A percentile compares a stretch with the other conserved stretches of the same genome.
Conservation (phyloP, 139 green algal genomes). For the Tetradesmus obliquus region DNA sequence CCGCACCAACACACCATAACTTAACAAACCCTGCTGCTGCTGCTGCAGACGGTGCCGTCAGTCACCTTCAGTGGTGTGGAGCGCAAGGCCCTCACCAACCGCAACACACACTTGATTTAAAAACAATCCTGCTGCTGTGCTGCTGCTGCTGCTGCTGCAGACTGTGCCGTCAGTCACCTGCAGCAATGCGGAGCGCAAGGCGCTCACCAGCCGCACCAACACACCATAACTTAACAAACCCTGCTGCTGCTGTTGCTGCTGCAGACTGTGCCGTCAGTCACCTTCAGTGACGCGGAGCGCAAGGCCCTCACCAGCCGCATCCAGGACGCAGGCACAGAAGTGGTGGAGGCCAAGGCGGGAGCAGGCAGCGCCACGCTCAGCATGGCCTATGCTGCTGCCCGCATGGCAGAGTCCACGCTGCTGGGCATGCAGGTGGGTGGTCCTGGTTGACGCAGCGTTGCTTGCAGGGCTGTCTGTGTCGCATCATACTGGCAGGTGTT, state of each 20-base stretch:
- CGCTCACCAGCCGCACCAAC: conserved; percentile 80
- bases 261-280: conserved; percentile 84
- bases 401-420: conserved; percentile 82
- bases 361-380: conserved; percentile 94
- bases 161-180: conserved; percentile 87
- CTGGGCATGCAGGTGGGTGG: conserved; percentile 76
- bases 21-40: neutral
- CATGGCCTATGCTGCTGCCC: conserved; percentile 94
- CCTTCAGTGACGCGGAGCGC: conserved; percentile 88
- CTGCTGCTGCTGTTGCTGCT: conserved; percentile 3
- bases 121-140: neutral
- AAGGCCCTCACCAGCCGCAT: conserved; percentile 87
- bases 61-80: conserved; percentile 89
- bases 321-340: conserved; percentile 98
- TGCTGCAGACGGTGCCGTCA: conserved; percentile 79
- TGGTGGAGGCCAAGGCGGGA: conserved; percentile 94
- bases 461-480: conserved; percentile 88
- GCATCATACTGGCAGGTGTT: neutral
- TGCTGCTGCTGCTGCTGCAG: conserved; percentile 56
- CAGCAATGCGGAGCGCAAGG: conserved; percentile 82
- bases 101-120: conserved; percentile 68
- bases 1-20: conserved; percentile 60
- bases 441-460: conserved; percentile 84
- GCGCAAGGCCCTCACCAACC: conserved; percentile 81
- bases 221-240: neutral